A percentile compares a stretch with the other conserved stretches of the same genome.
phyloP scores from a whole-genome alignment of 768 basidiomycete species.

The Tricholoma flavovirens region DNA sequence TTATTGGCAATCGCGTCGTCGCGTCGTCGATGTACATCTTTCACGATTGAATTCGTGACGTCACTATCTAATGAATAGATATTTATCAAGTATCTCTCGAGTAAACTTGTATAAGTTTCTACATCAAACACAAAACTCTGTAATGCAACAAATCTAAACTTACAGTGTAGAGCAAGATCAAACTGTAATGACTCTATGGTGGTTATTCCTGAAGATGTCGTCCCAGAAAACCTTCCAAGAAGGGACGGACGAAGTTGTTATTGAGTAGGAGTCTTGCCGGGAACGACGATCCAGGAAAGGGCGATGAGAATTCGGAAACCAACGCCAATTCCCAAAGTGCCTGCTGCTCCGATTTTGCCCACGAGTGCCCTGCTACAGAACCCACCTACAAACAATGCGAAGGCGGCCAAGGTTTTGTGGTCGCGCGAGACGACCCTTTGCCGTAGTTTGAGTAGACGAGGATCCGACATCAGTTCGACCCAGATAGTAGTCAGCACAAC shows the following conservation, averaged over 20 bases:
- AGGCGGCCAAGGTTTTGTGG: constrained; percentile 62
- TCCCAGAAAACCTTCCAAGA: background rate
- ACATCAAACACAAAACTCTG: background rate
- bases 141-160: background rate
- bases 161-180: background rate
- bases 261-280: constrained; percentile 24
- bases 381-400: constrained; percentile 70
- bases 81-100: too few relatives aligned
- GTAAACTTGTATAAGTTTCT: too few relatives aligned
- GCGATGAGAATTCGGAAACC: constrained; percentile 59
- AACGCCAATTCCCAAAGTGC: constrained; percentile 59
- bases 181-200: background rate
- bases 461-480: constrained; percentile 85
- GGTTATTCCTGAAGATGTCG: background rate
- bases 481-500: constrained; percentile 85
- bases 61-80: too few relatives aligned
- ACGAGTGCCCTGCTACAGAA: constrained; percentile 60
- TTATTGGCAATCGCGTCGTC: too few relatives aligned
- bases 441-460: constrained; percentile 57
- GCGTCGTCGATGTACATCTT: too few relatives aligned
- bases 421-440: constrained; percentile 56
- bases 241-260: background rate
- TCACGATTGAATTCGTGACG: too few relatives aligned
- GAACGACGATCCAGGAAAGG: constrained; percentile 62
- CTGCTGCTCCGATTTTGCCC: constrained; percentile 52